Conservation (phyloP, 176 grass and related monocot genomes). For the Pharus latifolius region DNA sequence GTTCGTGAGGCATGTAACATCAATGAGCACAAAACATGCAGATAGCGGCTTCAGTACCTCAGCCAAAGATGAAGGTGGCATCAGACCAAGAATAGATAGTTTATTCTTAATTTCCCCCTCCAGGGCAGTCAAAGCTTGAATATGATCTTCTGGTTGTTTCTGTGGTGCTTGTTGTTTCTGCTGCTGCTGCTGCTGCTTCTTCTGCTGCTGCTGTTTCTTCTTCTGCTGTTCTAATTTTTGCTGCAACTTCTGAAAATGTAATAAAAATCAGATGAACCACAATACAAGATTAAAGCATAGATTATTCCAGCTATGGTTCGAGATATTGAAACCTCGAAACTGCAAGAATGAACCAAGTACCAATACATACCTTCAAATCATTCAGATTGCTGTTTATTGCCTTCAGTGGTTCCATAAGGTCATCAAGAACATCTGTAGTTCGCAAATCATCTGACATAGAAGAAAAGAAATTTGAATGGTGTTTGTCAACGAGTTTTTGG, state of each 20-base stretch:
- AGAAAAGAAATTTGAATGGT: slow-evolving; percentile 42
- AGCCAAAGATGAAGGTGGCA: slow-evolving; percentile 39
- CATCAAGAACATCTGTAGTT: slow-evolving; percentile 88
- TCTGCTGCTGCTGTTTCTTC: slow-evolving; percentile 42
- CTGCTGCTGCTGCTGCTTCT: slow-evolving; percentile 50
- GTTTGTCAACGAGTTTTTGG: slow-evolving; percentile 46
- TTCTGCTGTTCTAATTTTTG: slow-evolving; percentile 42
- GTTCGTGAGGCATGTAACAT: background rate
- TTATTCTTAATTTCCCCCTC: slow-evolving; percentile 50
- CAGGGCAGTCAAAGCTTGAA: slow-evolving; percentile 52
- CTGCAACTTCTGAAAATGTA: slow-evolving; percentile 23
- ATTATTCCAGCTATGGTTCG: background rate
- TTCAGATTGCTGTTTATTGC: slow-evolving; percentile 78
- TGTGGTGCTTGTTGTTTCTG: slow-evolving; percentile 35
- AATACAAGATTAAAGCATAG: background rate
- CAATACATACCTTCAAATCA: slow-evolving; percentile 59
- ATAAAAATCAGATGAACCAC: slow-evolving; percentile 6
- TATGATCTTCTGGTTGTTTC: slow-evolving; percentile 45
- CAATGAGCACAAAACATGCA: slow-evolving; percentile 1
- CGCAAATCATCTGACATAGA: slow-evolving; percentile 79
- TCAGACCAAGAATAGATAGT: slow-evolving; percentile 51
- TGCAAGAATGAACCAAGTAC: background rate
- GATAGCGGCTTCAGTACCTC: slow-evolving; percentile 24
- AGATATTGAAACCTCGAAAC: background rate
- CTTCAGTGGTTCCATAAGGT: slow-evolving; percentile 74